These are phyloP conservation scores for Cyclotella kingstonii DNA, from an alignment of 108 stramenopile genomes.

Conservation along the genomic window DNA sequence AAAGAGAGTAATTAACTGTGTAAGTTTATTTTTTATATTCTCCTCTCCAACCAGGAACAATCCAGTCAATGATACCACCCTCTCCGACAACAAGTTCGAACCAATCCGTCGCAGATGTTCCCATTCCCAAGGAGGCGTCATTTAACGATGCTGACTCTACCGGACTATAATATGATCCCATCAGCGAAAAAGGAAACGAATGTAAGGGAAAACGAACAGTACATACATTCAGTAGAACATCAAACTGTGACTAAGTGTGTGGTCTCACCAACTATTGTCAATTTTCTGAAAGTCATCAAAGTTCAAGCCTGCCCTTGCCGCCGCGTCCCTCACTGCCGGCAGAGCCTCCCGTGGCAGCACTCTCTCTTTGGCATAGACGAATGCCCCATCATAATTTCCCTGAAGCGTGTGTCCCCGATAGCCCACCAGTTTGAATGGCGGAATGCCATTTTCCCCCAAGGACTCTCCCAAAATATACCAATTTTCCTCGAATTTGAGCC, in stretches of 20 bases:
- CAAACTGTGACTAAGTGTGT: not conserved
- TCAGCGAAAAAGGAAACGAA: not conserved
- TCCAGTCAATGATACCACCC: conserved; percentile 87
- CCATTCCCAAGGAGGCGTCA: conserved; percentile 71
- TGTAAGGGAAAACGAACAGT: not conserved
- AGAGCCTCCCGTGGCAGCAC: conserved; percentile 65
- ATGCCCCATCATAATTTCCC: conserved; percentile 94
- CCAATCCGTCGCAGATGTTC: conserved; percentile 85
- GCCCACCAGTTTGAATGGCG: conserved; percentile 86
- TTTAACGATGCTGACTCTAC: conserved; percentile 58
- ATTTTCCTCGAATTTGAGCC: conserved; percentile 89
- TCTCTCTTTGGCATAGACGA: conserved; percentile 87
- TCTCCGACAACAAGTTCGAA: conserved; percentile 77
- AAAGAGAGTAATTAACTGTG: too few relatives aligned
- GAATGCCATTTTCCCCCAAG: conserved; percentile 62
- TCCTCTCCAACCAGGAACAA: conserved; percentile 85
- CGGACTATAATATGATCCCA: conserved; percentile 8
- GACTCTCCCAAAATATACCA: conserved; percentile 90
- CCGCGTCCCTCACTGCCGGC: conserved; percentile 78
- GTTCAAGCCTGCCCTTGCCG: conserved; percentile 73
- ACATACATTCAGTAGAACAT: not conserved
- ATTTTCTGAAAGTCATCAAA: conserved; percentile 70
- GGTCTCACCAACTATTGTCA: conserved; percentile 67
- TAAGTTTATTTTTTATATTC: conserved; percentile 78
- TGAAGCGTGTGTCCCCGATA: conserved; percentile 95